Conservation (phyloP, 2,329 filamentous ascomycete species). For the Pseudogymnoascus sp. region DNA sequence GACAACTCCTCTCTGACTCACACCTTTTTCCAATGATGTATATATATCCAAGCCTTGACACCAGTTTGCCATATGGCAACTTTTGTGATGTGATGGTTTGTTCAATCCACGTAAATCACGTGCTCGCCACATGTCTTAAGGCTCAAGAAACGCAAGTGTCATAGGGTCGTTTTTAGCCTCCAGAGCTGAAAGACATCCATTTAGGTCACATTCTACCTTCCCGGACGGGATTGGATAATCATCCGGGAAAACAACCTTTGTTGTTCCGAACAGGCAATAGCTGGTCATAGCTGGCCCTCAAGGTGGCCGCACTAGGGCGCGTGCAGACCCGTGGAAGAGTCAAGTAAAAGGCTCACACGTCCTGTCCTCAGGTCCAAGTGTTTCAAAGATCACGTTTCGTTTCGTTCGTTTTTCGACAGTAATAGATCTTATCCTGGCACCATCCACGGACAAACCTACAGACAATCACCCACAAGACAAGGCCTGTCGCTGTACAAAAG, state of each 20-base stretch:
- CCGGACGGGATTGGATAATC: constrained; percentile 2
- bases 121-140: not conserved
- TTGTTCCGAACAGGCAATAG: not conserved
- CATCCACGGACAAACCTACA: not conserved
- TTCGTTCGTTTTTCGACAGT: not conserved
- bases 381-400: constrained; percentile 3
- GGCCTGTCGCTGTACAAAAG: not conserved
- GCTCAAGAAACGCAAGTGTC: constrained; percentile 5
- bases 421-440: not conserved
- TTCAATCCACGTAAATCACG: constrained; percentile 6
- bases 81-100: not conserved
- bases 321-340: constrained; percentile 1
- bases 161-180: not conserved
- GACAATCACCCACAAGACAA: not conserved
- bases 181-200: not conserved
- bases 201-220: constrained; percentile 6
- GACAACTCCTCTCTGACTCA: constrained; percentile 6
- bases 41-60: constrained; percentile 4
- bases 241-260: not conserved
- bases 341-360: constrained; percentile 7
- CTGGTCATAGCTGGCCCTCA: constrained; percentile 4
- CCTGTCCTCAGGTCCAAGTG: constrained; percentile 6
- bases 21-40: constrained; percentile 1
- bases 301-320: not conserved
- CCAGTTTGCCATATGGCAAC: not conserved